These are phyloP conservation scores for Ilex paraguariensis DNA, from an alignment of 305 asterid genomes.

Conservation along the genomic window DNA sequence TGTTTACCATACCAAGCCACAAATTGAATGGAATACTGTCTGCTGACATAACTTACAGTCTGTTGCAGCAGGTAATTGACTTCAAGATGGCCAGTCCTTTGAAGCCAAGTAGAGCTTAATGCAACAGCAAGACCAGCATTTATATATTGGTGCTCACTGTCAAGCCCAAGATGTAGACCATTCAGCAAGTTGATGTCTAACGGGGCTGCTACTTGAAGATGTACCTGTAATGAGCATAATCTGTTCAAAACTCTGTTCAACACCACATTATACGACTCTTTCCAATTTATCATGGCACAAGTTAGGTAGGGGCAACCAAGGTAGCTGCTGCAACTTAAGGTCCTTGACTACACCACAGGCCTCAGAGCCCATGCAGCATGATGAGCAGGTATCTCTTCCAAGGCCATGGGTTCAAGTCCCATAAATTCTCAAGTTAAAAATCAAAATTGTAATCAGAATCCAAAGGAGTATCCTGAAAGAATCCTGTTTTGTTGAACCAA, in stretches of 20 bases:
- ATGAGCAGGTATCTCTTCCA: conserved; percentile 8
- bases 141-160: conserved; percentile 86
- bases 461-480: no score
- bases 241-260: no score
- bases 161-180: conserved; percentile 79
- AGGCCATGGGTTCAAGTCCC: neutral
- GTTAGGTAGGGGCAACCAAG: conserved; percentile 10
- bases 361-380: no score
- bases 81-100: conserved; percentile 71
- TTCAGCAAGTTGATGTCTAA: conserved; percentile 62
- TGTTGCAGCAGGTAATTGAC: conserved; percentile 59
- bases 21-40: no score
- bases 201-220: conserved; percentile 76
- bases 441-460: no score
- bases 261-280: no score
- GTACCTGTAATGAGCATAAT: conserved; percentile 39
- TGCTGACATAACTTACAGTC: conserved; percentile 48
- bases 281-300: no score
- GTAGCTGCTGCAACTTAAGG: neutral
- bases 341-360: no score
- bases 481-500: no score
- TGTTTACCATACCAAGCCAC: no score
- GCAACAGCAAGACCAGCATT: conserved; percentile 97
- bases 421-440: no score
- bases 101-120: conserved; percentile 93